A percentile compares a stretch with the other conserved stretches of the same genome.
Conservation (phyloP, 371 early-diverging fungal species). For the Parasitella parasitica region DNA sequence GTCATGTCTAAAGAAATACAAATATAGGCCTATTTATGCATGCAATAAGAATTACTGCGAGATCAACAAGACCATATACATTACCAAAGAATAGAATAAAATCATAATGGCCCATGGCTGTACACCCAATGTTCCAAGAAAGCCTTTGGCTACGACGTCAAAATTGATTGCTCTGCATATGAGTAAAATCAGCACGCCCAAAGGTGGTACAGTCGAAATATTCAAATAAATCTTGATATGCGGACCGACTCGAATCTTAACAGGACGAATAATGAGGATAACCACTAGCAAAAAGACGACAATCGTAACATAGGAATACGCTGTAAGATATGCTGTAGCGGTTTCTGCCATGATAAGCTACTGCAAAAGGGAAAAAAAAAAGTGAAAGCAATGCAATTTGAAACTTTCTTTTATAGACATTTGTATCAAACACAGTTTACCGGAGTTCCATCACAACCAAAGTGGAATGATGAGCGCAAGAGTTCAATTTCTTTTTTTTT, state of each 20-base stretch:
- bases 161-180: constrained; percentile 53
- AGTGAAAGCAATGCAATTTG: neutral
- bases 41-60: constrained; percentile 6
- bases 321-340: constrained; percentile 18
- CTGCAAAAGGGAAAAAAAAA: neutral
- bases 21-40: constrained; percentile 83
- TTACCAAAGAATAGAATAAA: constrained; percentile 73
- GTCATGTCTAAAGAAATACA: constrained; percentile 84
- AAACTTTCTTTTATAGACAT: neutral
- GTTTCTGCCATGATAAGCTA: constrained; percentile 6
- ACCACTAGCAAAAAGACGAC: constrained; percentile 52
- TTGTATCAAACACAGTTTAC: neutral
- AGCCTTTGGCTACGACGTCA: constrained; percentile 55
- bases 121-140: constrained; percentile 66
- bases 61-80: neutral
- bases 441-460: neutral
- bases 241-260: constrained; percentile 36
- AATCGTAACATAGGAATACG: constrained; percentile 57
- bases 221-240: constrained; percentile 46
- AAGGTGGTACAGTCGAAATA: constrained; percentile 67
- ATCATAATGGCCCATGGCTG: constrained; percentile 77
- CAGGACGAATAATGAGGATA: constrained; percentile 53
- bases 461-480: no score
- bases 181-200: constrained; percentile 65
- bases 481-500: neutral